phyloP scores from a whole-genome alignment of 2,329 filamentous ascomycete species.

The Dothistroma pini region DNA sequence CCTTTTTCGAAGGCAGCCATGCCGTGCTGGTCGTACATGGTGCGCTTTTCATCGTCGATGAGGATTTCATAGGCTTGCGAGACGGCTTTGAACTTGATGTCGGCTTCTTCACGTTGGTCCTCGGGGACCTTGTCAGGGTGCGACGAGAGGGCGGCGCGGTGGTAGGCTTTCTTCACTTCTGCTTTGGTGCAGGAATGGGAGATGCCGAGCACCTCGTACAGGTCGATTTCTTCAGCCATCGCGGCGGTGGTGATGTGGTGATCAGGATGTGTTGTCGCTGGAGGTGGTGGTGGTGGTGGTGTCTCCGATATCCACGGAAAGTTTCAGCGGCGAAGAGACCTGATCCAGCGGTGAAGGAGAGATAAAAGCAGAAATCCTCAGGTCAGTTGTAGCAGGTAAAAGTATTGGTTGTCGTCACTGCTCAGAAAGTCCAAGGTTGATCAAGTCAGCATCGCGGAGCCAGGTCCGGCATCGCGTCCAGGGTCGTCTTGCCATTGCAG shows the following conservation, averaged over 20 bases:
- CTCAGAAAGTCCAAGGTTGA: not conserved
- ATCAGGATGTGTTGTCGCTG: not conserved
- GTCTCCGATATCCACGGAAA: not conserved
- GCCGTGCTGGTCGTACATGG: conserved; percentile 88
- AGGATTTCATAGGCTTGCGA: conserved; percentile 98
- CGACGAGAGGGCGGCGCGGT: conserved; percentile 72
- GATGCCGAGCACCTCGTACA: conserved; percentile 75
- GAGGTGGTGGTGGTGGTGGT: not conserved
- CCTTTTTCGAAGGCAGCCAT: conserved; percentile 91
- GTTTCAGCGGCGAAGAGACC: too few species aligned
- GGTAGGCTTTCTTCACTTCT: conserved; percentile 93
- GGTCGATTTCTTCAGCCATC: conserved; percentile 51
- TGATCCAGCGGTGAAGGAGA: not conserved
- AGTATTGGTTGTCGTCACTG: not conserved
- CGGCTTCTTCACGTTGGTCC: conserved; percentile 76
- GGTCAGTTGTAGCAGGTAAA: not conserved
- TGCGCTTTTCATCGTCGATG: conserved; percentile 87
- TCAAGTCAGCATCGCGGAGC: not conserved
- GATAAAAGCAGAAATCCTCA: not conserved
- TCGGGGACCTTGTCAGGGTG: conserved; percentile 96
- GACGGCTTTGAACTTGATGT: conserved; percentile 87
- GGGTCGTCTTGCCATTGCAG: not conserved
- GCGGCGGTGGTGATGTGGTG: conserved; percentile 10
- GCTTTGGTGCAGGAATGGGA: conserved; percentile 66
- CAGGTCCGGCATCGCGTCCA: not conserved